A percentile compares a stretch with the other conserved stretches of the same genome.
Conservation (phyloP, 768 basidiomycete genomes). For the Postia placenta region DNA sequence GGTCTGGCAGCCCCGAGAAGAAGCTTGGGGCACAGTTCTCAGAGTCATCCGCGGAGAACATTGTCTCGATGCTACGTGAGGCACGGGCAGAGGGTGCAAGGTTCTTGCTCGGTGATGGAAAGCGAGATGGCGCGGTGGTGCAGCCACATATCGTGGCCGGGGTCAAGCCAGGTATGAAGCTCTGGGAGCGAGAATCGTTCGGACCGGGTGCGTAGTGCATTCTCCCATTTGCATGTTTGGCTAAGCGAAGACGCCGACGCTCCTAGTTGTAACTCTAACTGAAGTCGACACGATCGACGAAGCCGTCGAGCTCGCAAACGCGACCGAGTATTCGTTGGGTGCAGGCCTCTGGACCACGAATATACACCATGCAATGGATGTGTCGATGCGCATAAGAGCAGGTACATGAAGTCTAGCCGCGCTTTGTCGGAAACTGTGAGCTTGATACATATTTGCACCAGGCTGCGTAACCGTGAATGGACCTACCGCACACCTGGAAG, state of each 20-base stretch:
- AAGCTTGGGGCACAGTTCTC: conserved; percentile 37
- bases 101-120: conserved; percentile 38
- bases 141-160: conserved; percentile 44
- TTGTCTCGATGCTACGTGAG: conserved; percentile 38
- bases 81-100: conserved; percentile 40
- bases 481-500: too few species aligned
- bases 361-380: too few species aligned
- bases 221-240: neutral
- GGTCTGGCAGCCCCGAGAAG: conserved; percentile 31
- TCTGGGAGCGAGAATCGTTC: conserved; percentile 58
- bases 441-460: too few species aligned
- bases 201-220: conserved; percentile 50
- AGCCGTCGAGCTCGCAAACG: too few species aligned
- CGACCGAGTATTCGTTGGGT: conserved; percentile 44
- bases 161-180: conserved; percentile 40
- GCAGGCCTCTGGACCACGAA: conserved; percentile 49
- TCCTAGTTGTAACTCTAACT: conserved; percentile 36
- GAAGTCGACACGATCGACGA: conserved; percentile 46
- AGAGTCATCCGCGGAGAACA: conserved; percentile 38
- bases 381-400: too few species aligned
- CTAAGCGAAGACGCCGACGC: neutral
- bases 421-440: too few species aligned
- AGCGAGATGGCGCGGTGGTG: conserved; percentile 33
- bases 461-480: too few species aligned
- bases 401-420: too few species aligned